A percentile compares a stretch with the other conserved stretches of the same genome.
Evolutionary conservation across 2,329 filamentous ascomycete genomes (phyloP).

Genomic region (Colletotrichum lindemuthianum): DNA sequence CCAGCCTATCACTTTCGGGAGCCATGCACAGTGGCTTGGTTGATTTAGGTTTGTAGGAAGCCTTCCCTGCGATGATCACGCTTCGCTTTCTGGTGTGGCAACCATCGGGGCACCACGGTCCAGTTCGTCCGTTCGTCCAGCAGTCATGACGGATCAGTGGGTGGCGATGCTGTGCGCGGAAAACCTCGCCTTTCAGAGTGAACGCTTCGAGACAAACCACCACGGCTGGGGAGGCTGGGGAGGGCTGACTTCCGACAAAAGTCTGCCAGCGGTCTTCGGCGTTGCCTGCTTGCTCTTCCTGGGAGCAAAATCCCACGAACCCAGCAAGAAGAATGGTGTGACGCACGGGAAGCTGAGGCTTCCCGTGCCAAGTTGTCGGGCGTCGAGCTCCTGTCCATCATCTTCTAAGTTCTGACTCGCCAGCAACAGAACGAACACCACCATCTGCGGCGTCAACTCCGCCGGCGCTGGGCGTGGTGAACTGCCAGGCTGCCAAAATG

Average conservation of each 20-base stretch:
- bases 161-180: slow-evolving; percentile 10
- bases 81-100: background rate
- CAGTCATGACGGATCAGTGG: slow-evolving; percentile 8
- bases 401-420: slow-evolving; percentile 14
- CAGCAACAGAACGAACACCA: background rate
- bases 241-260: background rate
- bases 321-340: background rate
- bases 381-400: background rate
- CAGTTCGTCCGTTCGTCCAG: slow-evolving; percentile 24
- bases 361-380: slow-evolving; percentile 6
- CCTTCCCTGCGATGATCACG: slow-evolving; percentile 24
- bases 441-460: too few relatives aligned
- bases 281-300: background rate
- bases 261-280: background rate
- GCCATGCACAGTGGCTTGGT: slow-evolving; percentile 16
- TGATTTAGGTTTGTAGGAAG: slow-evolving; percentile 21
- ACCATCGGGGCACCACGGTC: background rate
- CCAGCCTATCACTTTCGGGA: background rate
- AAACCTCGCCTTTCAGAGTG: background rate
- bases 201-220: too few relatives aligned
- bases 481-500: slow-evolving; percentile 1
- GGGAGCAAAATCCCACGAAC: background rate
- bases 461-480: too few relatives aligned
- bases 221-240: background rate
- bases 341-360: slow-evolving; percentile 1